Evolutionary conservation across 768 basidiomycete genomes (phyloP).

Genomic region (Pisolithus microcarpus): DNA sequence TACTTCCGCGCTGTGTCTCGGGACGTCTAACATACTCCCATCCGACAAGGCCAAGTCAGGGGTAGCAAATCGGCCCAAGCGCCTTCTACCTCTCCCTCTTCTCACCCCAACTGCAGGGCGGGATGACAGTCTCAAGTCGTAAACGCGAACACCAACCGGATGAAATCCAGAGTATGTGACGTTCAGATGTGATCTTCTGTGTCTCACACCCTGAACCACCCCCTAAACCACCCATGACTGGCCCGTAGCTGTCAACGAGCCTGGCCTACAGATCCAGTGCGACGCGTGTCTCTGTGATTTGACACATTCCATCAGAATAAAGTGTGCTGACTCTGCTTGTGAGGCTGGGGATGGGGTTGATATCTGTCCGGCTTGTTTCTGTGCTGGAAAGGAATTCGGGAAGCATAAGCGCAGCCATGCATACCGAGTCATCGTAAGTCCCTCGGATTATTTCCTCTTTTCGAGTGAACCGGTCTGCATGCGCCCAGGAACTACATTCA

Average conservation of each 20-base stretch:
- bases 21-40: too few species aligned
- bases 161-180: slow-evolving; percentile 52
- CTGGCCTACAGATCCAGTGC: slow-evolving; percentile 77
- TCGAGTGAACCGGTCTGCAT: slow-evolving; percentile 1
- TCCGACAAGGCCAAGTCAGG: too few species aligned
- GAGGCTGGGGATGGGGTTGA: slow-evolving; percentile 79
- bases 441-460: neutral
- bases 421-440: slow-evolving; percentile 82
- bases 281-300: slow-evolving; percentile 82
- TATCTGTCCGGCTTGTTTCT: slow-evolving; percentile 89
- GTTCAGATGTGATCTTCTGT: neutral
- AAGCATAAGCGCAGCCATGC: slow-evolving; percentile 80
- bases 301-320: slow-evolving; percentile 94
- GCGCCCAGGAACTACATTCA: slow-evolving; percentile 79
- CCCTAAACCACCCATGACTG: slow-evolving; percentile 18
- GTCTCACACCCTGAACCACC: slow-evolving; percentile 10
- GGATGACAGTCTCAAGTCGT: slow-evolving; percentile 62
- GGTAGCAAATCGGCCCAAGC: neutral
- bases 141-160: slow-evolving; percentile 59
- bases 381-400: slow-evolving; percentile 81
- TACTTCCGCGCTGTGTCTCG: too few species aligned
- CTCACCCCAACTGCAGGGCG: neutral
- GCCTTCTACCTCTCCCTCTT: neutral
- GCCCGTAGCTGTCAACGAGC: slow-evolving; percentile 64
- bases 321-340: slow-evolving; percentile 81